Percentiles rank a stretch among this genome's conserved stretches.
phyloP scores from a whole-genome alignment of 139 green algal species.

The Micromonas pusilla region DNA sequence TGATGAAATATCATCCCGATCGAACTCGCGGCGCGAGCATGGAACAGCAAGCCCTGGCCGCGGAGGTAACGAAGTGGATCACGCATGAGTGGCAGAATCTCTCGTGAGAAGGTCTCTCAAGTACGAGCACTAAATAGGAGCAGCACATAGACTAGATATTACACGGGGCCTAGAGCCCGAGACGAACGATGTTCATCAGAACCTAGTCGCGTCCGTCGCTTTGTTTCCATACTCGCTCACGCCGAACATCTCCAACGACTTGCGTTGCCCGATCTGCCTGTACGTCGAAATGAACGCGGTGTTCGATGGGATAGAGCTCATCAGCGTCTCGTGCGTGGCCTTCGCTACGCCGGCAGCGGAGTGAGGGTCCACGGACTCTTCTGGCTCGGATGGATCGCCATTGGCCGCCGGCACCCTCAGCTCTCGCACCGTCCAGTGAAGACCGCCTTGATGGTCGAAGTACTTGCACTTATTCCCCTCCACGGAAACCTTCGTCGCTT shows the following conservation, averaged over 20 bases:
- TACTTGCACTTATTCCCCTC: neutral
- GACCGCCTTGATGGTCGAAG: neutral
- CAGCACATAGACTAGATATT: neutral
- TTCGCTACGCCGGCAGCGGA: neutral
- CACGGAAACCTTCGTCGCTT: neutral
- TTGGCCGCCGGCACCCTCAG: neutral
- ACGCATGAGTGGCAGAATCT: constrained; percentile 11
- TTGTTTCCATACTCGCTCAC: neutral
- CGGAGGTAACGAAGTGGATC: constrained; percentile 17
- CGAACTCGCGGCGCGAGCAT: neutral
- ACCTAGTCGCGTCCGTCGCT: no score
- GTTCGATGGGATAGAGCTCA: neutral
- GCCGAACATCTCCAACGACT: neutral
- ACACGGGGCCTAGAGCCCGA: neutral
- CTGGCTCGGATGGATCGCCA: neutral
- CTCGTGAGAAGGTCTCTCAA: neutral
- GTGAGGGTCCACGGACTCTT: neutral
- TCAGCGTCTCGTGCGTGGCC: neutral
- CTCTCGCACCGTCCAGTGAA: neutral
- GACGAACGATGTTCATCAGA: neutral
- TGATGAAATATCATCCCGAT: constrained; percentile 23
- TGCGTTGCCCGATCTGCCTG: neutral
- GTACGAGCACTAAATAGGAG: neutral
- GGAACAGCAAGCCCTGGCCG: neutral
- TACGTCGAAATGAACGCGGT: neutral